Percentiles rank a stretch among this genome's conserved stretches.
Conservation (phyloP, 2,329 filamentous ascomycete genomes). For the Diaporthe eres region DNA sequence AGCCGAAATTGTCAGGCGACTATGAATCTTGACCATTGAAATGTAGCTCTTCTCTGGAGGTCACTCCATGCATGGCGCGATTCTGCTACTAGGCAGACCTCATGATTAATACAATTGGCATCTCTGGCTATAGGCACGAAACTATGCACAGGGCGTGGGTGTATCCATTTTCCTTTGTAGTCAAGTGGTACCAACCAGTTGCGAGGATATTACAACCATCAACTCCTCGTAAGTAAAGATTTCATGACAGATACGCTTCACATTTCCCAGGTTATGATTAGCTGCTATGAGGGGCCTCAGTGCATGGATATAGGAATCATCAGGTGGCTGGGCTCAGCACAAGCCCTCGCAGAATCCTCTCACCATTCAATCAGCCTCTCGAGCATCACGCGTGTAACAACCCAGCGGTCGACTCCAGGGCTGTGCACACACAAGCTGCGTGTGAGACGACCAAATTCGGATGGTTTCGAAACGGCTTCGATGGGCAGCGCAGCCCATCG, state of each 20-base stretch:
- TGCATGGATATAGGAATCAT: too few species aligned
- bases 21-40: too few species aligned
- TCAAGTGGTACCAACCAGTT: not conserved
- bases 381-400: not conserved
- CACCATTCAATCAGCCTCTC: not conserved
- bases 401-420: not conserved
- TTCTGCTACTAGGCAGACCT: not conserved
- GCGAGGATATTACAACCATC: not conserved
- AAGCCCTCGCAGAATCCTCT: not conserved
- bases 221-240: not conserved
- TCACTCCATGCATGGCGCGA: not conserved
- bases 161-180: not conserved
- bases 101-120: not conserved
- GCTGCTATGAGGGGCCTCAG: not conserved
- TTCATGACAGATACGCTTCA: not conserved
- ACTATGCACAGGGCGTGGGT: not conserved
- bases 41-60: not conserved
- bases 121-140: not conserved
- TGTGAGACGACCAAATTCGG: slow-evolving; percentile 30
- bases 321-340: not conserved
- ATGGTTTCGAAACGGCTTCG: slow-evolving; percentile 35
- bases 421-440: not conserved
- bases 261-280: not conserved
- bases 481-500: not conserved
- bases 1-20: not conserved